Base-by-base conservation (phyloP, 441 rosid species). In the Pelargonium australe region DNA sequence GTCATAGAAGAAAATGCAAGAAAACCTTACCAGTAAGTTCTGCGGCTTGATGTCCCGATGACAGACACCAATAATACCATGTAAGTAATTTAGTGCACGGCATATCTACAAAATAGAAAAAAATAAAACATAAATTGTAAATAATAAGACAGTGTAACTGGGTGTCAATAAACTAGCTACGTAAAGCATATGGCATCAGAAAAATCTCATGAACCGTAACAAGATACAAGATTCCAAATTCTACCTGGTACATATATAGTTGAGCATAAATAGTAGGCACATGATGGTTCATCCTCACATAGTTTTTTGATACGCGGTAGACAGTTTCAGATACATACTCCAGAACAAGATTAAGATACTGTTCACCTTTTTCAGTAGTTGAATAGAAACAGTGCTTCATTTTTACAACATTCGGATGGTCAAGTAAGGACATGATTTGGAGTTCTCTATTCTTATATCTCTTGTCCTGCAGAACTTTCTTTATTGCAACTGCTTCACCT, bases 11-110 rank as follows among this genome's bases (percentile, higher is more conserved):
- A 31, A 31, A 31, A 31, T 31, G 37, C 37, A 72, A 40, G 68
- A 63, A 63, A 34, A 71, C 55, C 91, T 87, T 78, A 90, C 98
- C 19, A 93, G 89, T 80, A 90, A 82, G 84, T 93, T 93, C 75
- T 93, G 98, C 77, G 98, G 98, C 80, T 93, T 93, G 80, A 93
- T 93, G 78, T 93, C 98, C 70, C 97, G 94, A 77, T 90, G 98
- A 83, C 98, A 93, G 72, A 93, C 88, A 63, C 96, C 98, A 71
- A 90, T 86, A 79, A 89, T 86, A 67, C 87, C 86, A 78, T 93
- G 98, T 68, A 93, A 75, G 75, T 89, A 93, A 44, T 97, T 92
- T 78, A 93, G 96, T 10, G 96, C 98, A 85, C 98, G 85, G 83
- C 97, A 93, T 63, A 93, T 93, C 98, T 93, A 90, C 34, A 58